Evolutionary conservation across 495 filamentous ascomycete species (phyloP), one percentile per base, ranked within the genome.

Genomic region (Penicillium longicatenatum): DNA sequence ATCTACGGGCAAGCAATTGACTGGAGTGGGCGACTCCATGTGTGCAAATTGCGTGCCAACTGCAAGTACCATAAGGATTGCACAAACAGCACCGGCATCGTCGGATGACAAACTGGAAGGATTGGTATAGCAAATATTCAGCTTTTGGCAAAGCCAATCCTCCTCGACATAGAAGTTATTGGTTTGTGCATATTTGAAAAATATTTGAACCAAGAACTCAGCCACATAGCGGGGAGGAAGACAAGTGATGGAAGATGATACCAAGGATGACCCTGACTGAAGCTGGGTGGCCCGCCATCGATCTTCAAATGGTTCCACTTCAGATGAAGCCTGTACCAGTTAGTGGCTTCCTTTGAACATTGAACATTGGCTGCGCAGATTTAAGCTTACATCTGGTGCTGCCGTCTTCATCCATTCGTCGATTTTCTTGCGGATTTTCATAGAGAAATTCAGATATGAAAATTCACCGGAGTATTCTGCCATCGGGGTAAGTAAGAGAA

Each of bases 41-140:
- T 83, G 76, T 2, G 78, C 77, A 60, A 80, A 83, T 57, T 83
- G 80, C 4, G 79, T 81, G n/a, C 80, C 80, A 10, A 83, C 75
- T 1, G 80, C 80, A 7, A 83, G 60, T 2, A 79, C 72, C 75
- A 79, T 80, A 31, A 82, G 60, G 12, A 83, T 73, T n/a, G 74
- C 65, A 59, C 78, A 79, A 9, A 80, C 70, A 1, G 72, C 72
- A 4, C 71, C 71, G 1, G 78, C 74, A 64, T 82, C 80, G 24
- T 76, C 71, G n/a, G 72, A 71, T 6, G 73, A 72, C 3, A 82
- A 63, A n/a, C 66, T 70, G 2, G 64, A 64, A 0, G 76, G 74
- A 19, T 75, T 67, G 2, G 69, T 77, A 55, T 83, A 79, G 44
- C 77, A 78, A 5, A 70, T 67, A 33, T 72, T 69, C 21, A 83